These are phyloP conservation scores for Pyricularia grisea DNA, from an alignment of 2,329 filamentous ascomycete species.

Conservation along the genomic window DNA sequence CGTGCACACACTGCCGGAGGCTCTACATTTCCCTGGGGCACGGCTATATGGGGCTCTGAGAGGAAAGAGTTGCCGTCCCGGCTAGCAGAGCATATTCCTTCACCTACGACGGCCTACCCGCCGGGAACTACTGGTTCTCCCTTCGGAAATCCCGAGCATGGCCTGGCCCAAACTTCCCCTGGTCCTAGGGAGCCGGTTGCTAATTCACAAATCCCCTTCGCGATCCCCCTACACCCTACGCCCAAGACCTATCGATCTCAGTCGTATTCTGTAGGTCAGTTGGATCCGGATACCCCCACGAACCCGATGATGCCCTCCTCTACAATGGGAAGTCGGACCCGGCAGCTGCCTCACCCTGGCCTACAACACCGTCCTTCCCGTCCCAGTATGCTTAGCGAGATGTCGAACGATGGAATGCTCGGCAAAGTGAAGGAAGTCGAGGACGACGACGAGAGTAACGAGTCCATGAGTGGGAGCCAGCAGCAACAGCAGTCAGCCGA, in stretches of 20 bases:
- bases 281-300: slow-evolving; percentile 55
- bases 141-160: slow-evolving; percentile 39
- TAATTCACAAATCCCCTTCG: slow-evolving; percentile 68
- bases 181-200: slow-evolving; percentile 41
- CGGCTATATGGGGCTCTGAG: slow-evolving; percentile 73
- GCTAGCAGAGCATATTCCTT: slow-evolving; percentile 65
- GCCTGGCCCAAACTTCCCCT: slow-evolving; percentile 38
- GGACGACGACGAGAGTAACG: slow-evolving; percentile 50
- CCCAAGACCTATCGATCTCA: slow-evolving; percentile 92
- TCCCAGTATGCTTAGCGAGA: slow-evolving; percentile 66
- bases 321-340: slow-evolving; percentile 40
- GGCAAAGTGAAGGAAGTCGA: slow-evolving; percentile 64
- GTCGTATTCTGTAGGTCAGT: slow-evolving; percentile 90
- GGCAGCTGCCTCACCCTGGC: slow-evolving; percentile 49
- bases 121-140: slow-evolving; percentile 30
- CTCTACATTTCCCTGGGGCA: slow-evolving; percentile 59
- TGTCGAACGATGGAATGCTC: slow-evolving; percentile 55
- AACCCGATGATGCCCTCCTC: slow-evolving; percentile 35
- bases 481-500: slow-evolving; percentile 46
- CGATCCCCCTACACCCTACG: slow-evolving; percentile 80
- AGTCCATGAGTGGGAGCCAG: slow-evolving; percentile 43
- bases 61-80: slow-evolving; percentile 70
- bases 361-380: slow-evolving; percentile 75
- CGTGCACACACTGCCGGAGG: slow-evolving; percentile 34
- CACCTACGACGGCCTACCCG: slow-evolving; percentile 55